These are phyloP conservation scores for Tubosaeta brunneosetosa DNA, from an alignment of 768 basidiomycete genomes.

Conservation along the genomic window DNA sequence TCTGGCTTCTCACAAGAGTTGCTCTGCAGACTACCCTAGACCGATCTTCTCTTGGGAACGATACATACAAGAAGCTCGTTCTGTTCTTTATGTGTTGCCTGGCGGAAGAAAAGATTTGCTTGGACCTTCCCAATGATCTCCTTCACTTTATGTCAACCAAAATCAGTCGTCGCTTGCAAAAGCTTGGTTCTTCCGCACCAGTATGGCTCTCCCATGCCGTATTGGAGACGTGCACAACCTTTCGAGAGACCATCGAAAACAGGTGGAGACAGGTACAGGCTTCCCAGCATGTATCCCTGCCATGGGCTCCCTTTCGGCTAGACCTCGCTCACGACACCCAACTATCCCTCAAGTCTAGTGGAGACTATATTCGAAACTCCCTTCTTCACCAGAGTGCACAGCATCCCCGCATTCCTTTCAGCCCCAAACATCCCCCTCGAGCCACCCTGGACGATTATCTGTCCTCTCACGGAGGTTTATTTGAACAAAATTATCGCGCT, in stretches of 20 bases:
- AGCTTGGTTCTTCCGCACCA: not conserved
- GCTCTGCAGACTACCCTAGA: conserved; percentile 29
- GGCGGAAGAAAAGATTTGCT: conserved; percentile 16
- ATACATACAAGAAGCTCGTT: conserved; percentile 47
- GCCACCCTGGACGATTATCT: conserved; percentile 16
- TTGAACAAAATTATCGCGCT: not conserved
- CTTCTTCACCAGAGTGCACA: not conserved
- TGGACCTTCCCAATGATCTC: conserved; percentile 20
- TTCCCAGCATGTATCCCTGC: conserved; percentile 18
- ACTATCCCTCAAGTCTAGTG: conserved; percentile 31
- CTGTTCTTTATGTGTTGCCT: conserved; percentile 35
- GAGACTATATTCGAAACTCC: conserved; percentile 24
- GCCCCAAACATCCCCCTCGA: conserved; percentile 1
- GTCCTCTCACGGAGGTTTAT: conserved; percentile 11
- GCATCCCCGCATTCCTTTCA: conserved; percentile 7
- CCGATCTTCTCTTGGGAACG: not conserved
- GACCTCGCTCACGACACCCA: conserved; percentile 28
- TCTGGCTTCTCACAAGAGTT: conserved; percentile 27
- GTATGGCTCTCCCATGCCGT: not conserved
- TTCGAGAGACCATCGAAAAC: conserved; percentile 21
- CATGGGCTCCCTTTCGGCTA: conserved; percentile 28
- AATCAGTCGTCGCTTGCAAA: not conserved
- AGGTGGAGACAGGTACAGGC: conserved; percentile 34
- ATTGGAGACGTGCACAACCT: conserved; percentile 20
- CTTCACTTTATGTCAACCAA: conserved; percentile 15